These are phyloP conservation scores for Acacia concinna DNA, from an alignment of 331 rosid species.

Conservation along the genomic window DNA sequence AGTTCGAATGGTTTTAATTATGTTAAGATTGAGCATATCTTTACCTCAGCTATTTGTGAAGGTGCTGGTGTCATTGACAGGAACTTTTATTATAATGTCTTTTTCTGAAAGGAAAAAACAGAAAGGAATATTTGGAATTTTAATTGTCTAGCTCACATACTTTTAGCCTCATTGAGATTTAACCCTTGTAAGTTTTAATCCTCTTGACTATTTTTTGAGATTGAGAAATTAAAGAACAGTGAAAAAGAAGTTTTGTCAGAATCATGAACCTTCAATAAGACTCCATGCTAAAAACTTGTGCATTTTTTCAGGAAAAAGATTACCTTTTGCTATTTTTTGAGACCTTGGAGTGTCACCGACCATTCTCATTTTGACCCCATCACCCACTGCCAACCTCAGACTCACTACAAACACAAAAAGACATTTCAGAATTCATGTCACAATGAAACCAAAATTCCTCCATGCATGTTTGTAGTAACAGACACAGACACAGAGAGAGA, in stretches of 20 bases:
- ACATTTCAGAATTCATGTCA: slow-evolving; percentile 20
- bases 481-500: slow-evolving; percentile 13
- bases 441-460: not conserved
- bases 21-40: not conserved
- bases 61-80: slow-evolving; percentile 14
- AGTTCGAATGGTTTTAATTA: not conserved
- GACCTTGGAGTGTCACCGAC: slow-evolving; percentile 45
- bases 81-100: slow-evolving; percentile 4
- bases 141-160: slow-evolving; percentile 7
- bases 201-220: slow-evolving; percentile 10
- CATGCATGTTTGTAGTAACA: slow-evolving; percentile 14
- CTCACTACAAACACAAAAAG: slow-evolving; percentile 48
- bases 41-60: slow-evolving; percentile 33
- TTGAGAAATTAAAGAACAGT: slow-evolving; percentile 19
- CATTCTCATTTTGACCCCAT: slow-evolving; percentile 55
- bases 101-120: slow-evolving; percentile 29
- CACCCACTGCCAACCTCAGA: slow-evolving; percentile 48
- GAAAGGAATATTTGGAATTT: not conserved
- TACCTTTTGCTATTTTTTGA: slow-evolving; percentile 42
- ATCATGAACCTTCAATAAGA: slow-evolving; percentile 5
- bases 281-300: not conserved
- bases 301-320: no score
- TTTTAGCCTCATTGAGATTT: slow-evolving; percentile 3
- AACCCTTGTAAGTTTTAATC: not conserved
- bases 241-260: slow-evolving; percentile 8